phyloP scores from a whole-genome alignment of 176 grass and related monocot species.

The Leersia perrieri region DNA sequence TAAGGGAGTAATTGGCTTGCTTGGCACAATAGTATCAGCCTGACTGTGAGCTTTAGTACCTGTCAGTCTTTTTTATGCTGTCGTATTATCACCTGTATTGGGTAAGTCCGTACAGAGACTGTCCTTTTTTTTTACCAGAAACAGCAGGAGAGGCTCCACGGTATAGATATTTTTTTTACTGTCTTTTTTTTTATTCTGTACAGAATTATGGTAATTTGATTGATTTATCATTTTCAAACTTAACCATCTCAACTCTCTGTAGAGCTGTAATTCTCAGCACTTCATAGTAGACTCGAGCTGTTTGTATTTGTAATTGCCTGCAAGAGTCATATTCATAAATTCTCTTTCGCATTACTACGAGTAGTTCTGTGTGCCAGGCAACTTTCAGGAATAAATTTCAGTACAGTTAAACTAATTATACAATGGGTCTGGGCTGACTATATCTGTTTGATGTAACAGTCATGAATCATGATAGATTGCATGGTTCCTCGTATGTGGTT shows the following conservation, averaged over 20 bases:
- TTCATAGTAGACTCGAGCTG: not conserved
- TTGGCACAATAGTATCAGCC: not conserved
- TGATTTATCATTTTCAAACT: not conserved
- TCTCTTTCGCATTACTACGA: not conserved
- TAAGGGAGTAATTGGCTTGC: not conserved
- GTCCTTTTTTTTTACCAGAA: no score
- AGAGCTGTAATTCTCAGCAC: not conserved
- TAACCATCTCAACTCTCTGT: not conserved
- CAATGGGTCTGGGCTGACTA: not conserved
- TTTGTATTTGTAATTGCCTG: not conserved
- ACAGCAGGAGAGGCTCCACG: no score
- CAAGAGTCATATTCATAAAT: not conserved
- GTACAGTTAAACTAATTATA: not conserved
- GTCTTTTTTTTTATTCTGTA: not conserved
- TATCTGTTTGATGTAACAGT: not conserved
- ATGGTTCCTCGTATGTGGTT: slow-evolving; percentile 5
- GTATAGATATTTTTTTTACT: no score
- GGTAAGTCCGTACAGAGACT: not conserved
- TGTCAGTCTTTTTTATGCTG: not conserved
- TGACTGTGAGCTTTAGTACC: no score
- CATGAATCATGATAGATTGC: not conserved
- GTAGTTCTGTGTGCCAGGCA: not conserved
- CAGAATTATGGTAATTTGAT: not conserved
- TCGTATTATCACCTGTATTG: not conserved
- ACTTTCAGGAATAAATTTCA: not conserved